Evolutionary conservation across 2,329 filamentous ascomycete species (phyloP).

Genomic region (Nemania serpens): DNA sequence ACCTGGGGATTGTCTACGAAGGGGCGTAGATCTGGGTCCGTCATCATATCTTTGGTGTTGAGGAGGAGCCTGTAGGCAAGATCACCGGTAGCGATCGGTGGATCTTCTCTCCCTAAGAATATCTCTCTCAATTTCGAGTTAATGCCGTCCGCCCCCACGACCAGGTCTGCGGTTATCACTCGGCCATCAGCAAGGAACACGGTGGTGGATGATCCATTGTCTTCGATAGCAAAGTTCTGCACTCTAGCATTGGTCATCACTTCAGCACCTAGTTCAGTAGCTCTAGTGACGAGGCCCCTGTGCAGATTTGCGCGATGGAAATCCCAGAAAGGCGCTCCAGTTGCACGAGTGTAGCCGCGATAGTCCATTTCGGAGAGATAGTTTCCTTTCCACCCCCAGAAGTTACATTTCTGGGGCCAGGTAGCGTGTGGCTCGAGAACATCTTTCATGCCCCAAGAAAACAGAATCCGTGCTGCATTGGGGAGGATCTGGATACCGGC

Average conservation of each 20-base stretch:
- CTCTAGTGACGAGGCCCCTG: conserved; percentile 50
- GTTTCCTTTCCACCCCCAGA: conserved; percentile 59
- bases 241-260: conserved; percentile 52
- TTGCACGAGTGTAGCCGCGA: conserved; percentile 42
- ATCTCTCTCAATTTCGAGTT: conserved; percentile 50
- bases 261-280: conserved; percentile 52
- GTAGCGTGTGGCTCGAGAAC: conserved; percentile 47
- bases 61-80: conserved; percentile 55
- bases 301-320: conserved; percentile 61
- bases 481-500: conserved; percentile 57
- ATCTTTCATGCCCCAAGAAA: conserved; percentile 54
- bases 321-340: conserved; percentile 55
- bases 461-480: conserved; percentile 52
- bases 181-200: conserved; percentile 47
- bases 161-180: conserved; percentile 46
- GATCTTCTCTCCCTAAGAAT: conserved; percentile 50
- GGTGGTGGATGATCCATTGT: conserved; percentile 42
- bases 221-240: conserved; percentile 45
- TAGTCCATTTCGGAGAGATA: conserved; percentile 54
- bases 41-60: conserved; percentile 49
- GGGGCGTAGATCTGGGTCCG: conserved; percentile 50
- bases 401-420: conserved; percentile 50
- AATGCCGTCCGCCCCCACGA: conserved; percentile 55
- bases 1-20: conserved; percentile 55
- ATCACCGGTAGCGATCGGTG: conserved; percentile 55